Evolutionary conservation across 805 yeast genomes (phyloP).

Genomic region (Naumovozyma baii): DNA sequence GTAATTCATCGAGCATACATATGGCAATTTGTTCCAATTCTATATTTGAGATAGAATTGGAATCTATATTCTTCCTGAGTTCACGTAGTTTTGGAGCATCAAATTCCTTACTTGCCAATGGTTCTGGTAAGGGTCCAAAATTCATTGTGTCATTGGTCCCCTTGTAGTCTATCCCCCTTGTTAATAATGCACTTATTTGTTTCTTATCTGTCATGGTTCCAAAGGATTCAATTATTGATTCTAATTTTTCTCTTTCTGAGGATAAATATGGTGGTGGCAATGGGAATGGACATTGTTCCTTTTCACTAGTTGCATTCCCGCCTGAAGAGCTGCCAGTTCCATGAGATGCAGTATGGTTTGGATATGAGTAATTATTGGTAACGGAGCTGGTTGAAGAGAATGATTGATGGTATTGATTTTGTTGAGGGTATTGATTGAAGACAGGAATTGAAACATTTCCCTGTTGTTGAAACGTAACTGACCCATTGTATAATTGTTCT

Average conservation of each 20-base stretch:
- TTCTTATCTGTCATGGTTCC: constrained; percentile 16
- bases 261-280: constrained; percentile 26
- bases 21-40: constrained; percentile 77
- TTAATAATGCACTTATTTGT: constrained; percentile 37
- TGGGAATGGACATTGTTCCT: constrained; percentile 28
- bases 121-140: constrained; percentile 73
- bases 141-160: constrained; percentile 39
- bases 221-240: constrained; percentile 18
- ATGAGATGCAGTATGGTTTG: constrained; percentile 1
- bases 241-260: constrained; percentile 11
- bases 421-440: constrained; percentile 20
- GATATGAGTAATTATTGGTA: constrained; percentile 1
- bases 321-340: constrained; percentile 2
- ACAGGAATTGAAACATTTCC: constrained; percentile 27
- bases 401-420: constrained; percentile 10
- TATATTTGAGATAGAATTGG: constrained; percentile 40
- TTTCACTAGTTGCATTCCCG: constrained; percentile 11
- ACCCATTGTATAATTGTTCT: constrained; percentile 28
- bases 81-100: constrained; percentile 88
- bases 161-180: constrained; percentile 35
- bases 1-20: constrained; percentile 80
- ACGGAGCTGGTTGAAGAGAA: constrained; percentile 2
- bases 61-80: constrained; percentile 64
- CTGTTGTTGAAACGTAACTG: constrained; percentile 27
- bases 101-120: constrained; percentile 57